phyloP scores from a whole-genome alignment of 371 early-diverging fungal genomes.

The Neoconidiobolus thromboides region DNA sequence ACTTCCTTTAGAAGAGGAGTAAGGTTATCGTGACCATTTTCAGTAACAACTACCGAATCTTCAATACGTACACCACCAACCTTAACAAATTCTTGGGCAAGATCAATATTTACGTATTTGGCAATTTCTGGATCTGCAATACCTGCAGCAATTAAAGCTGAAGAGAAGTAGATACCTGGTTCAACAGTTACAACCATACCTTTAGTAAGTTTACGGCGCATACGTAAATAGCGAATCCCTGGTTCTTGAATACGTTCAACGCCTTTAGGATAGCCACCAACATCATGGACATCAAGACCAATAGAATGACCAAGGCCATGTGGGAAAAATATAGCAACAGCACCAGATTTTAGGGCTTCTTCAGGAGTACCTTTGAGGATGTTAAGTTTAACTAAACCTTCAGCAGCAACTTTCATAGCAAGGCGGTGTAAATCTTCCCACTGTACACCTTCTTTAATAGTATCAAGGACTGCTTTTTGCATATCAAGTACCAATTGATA shows the following conservation, averaged over 20 bases:
- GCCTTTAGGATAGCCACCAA: conserved; percentile 69
- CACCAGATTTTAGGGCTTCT: conserved; percentile 39
- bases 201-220: conserved; percentile 54
- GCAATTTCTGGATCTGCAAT: conserved; percentile 27
- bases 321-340: conserved; percentile 77
- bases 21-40: conserved; percentile 43
- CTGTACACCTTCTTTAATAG: conserved; percentile 55
- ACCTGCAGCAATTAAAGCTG: conserved; percentile 29
- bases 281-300: conserved; percentile 76
- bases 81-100: conserved; percentile 38
- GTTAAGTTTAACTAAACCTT: conserved; percentile 56
- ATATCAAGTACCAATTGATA: conserved; percentile 70
- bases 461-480: conserved; percentile 51
- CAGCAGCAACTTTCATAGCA: conserved; percentile 45
- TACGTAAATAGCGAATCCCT: conserved; percentile 66
- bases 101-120: conserved; percentile 47
- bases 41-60: conserved; percentile 64
- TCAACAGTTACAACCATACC: conserved; percentile 87
- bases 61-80: conserved; percentile 91
- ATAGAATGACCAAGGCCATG: conserved; percentile 58
- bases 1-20: conserved; percentile 58
- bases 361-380: conserved; percentile 46
- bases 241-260: conserved; percentile 56
- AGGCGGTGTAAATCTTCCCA: conserved; percentile 81
- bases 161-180: conserved; percentile 63